These are phyloP conservation scores for Candida michaelii DNA, from an alignment of 805 yeast genomes.

Conservation along the genomic window DNA sequence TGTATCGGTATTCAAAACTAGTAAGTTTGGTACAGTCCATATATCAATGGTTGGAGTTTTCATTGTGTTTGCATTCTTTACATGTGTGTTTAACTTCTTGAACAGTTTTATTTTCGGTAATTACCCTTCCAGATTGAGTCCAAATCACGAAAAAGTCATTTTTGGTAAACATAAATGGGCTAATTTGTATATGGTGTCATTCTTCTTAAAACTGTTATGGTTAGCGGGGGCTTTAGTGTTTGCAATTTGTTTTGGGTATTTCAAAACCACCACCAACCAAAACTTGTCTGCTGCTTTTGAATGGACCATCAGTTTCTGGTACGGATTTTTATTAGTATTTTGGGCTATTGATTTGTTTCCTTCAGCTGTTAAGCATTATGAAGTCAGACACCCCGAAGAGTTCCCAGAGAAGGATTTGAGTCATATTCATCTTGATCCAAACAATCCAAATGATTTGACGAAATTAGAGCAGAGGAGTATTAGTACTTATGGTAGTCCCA, in stretches of 20 bases:
- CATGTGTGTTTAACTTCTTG: conserved; percentile 38
- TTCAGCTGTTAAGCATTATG: conserved; percentile 45
- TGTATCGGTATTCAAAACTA: conserved; percentile 72
- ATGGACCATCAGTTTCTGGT: conserved; percentile 87
- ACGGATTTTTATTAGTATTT: conserved; percentile 64
- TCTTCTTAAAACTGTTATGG: conserved; percentile 63
- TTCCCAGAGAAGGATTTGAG: conserved; percentile 16
- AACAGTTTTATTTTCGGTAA: conserved; percentile 40
- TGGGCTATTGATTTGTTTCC: conserved; percentile 72
- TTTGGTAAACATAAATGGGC: conserved; percentile 39
- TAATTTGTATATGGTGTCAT: conserved; percentile 48
- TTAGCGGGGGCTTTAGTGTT: conserved; percentile 59
- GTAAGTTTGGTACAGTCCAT: conserved; percentile 57
- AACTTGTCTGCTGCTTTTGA: conserved; percentile 67
- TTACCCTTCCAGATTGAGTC: conserved; percentile 35
- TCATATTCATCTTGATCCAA: conserved; percentile 19
- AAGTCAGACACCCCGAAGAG: conserved; percentile 28
- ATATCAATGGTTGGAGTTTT: conserved; percentile 70
- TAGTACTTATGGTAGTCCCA: conserved; percentile 20
- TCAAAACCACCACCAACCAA: conserved; percentile 30
- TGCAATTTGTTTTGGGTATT: conserved; percentile 67
- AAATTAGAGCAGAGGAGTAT: conserved; percentile 18
- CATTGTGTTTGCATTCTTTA: conserved; percentile 61
- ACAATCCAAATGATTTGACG: conserved; percentile 18
- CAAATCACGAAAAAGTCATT: conserved; percentile 39